A percentile compares a stretch with the other conserved stretches of the same genome.
phyloP scores from a whole-genome alignment of 192 early-diverging fungal species.

The Spizellomyces sp. region DNA sequence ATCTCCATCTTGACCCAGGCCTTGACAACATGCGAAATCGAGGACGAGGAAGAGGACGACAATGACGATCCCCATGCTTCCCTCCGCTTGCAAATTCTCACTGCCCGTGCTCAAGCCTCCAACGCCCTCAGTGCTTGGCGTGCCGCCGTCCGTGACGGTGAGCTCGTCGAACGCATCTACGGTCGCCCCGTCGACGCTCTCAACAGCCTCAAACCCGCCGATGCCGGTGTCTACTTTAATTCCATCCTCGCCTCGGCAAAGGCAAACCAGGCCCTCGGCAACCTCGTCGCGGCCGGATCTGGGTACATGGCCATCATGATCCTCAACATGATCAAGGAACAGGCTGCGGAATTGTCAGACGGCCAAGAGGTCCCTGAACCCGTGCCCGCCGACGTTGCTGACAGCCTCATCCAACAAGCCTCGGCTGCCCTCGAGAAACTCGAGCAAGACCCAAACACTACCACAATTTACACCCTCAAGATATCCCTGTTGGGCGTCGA shows the following conservation, averaged over 20 bases:
- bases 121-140: slow-evolving; percentile 28
- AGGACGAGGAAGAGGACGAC: slow-evolving; percentile 28
- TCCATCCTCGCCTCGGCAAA: slow-evolving; percentile 16
- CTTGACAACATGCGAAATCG: slow-evolving; percentile 14
- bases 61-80: slow-evolving; percentile 10
- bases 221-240: slow-evolving; percentile 20
- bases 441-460: not conserved
- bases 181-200: slow-evolving; percentile 26
- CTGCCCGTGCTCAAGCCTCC: slow-evolving; percentile 19
- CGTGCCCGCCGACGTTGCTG: slow-evolving; percentile 20
- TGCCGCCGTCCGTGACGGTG: slow-evolving; percentile 25
- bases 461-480: slow-evolving; percentile 16
- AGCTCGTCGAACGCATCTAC: slow-evolving; percentile 31
- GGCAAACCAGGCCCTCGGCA: slow-evolving; percentile 17
- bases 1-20: slow-evolving; percentile 25
- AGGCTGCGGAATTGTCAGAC: slow-evolving; percentile 4
- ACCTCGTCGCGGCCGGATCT: slow-evolving; percentile 3
- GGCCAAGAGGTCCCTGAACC: not conserved
- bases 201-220: slow-evolving; percentile 17
- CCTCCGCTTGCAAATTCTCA: slow-evolving; percentile 23
- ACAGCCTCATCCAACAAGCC: slow-evolving; percentile 13
- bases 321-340: slow-evolving; percentile 28
- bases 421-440: slow-evolving; percentile 6
- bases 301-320: slow-evolving; percentile 31
- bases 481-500: slow-evolving; percentile 17